Base-by-base conservation (phyloP, 805 yeast species). In the Wickerhamiella parazyma region DNA sequence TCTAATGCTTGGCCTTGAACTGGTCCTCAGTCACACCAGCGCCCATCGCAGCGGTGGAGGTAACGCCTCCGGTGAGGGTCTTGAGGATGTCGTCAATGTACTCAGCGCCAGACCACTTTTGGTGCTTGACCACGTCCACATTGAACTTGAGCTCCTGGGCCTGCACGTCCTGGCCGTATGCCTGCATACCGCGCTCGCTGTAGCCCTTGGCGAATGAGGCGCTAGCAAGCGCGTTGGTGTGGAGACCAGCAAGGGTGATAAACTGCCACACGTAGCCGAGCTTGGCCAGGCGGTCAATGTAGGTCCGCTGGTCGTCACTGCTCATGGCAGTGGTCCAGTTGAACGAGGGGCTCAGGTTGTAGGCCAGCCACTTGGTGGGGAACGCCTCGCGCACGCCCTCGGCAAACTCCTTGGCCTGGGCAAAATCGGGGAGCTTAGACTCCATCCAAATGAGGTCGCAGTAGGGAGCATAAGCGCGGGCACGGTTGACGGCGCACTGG, bases 361-460 rank as follows among this genome's bases (percentile, higher is more conserved):
- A 89, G 42, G 96, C 93, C 54, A 89, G 73, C 97, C 96, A 87
- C 67, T 89, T 87, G 52, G 82, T 72, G 54, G 97, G 97, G 66
- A 63, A 81, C 47, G 69, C 70, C 26, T 75, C 73, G 61, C 78
- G 75, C 52, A 89, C 93, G 59, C 97, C 96, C 37, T 77, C 81
- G 45, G 97, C 91, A 59, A 89, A 89, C 68, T 85, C 95, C 66
- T 78, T 75, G 51, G 96, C 97, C 69, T 89, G 97, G 48, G 70
- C 73, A 67, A 74, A 87, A 65, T 86, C 95, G 53, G 97, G 97
- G 54, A 83, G 74, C 64, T 87, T 87, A 48, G 94, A 80, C 71
- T 89, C 97, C 96, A 89, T 87, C 97, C 97, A 89, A 55, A 87
- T 78, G 69, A 89, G 71, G 65, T 87, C 97, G 36, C 94, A 86